phyloP scores from a whole-genome alignment of 129 eudicot species.

The Silybum marianum region DNA sequence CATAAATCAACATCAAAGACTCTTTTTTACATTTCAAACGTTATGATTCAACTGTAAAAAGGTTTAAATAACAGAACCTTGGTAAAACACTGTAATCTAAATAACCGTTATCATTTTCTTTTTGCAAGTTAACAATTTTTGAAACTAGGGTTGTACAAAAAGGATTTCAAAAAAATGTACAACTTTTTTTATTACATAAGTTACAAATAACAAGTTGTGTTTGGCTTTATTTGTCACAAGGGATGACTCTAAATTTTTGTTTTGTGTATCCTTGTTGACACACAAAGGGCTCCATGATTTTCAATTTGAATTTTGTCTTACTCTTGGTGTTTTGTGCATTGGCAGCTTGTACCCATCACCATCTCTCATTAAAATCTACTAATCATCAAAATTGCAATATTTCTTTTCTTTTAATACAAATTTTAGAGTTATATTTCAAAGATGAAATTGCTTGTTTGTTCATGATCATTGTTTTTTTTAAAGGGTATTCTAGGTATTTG shows the following conservation, averaged over 20 bases:
- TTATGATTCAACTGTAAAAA: not conserved
- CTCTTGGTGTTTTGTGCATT: constrained; percentile 25
- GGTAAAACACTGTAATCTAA: not conserved
- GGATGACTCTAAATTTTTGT: constrained; percentile 10
- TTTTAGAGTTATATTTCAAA: not conserved
- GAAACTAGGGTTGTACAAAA: not conserved
- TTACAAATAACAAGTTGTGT: not conserved
- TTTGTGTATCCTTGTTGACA: constrained; percentile 7
- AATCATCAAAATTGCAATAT: not conserved
- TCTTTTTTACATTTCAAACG: not conserved
- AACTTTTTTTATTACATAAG: not conserved
- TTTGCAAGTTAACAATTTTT: too few relatives aligned
- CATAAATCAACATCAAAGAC: too few relatives aligned
- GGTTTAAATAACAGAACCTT: not conserved
- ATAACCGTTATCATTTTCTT: not conserved
- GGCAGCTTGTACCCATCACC: constrained; percentile 3
- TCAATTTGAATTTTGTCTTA: constrained; percentile 7
- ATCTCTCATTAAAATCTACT: not conserved
- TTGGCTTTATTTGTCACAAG: constrained; percentile 16
- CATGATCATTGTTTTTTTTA: too few relatives aligned
- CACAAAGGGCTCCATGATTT: constrained; percentile 23
- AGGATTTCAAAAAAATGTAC: not conserved
- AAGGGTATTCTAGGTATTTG: too few relatives aligned
- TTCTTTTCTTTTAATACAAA: too few relatives aligned
- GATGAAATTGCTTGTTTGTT: not conserved